phyloP scores from a whole-genome alignment of 2,329 filamentous ascomycete species.

The Tolypocladium ovalisporum region DNA sequence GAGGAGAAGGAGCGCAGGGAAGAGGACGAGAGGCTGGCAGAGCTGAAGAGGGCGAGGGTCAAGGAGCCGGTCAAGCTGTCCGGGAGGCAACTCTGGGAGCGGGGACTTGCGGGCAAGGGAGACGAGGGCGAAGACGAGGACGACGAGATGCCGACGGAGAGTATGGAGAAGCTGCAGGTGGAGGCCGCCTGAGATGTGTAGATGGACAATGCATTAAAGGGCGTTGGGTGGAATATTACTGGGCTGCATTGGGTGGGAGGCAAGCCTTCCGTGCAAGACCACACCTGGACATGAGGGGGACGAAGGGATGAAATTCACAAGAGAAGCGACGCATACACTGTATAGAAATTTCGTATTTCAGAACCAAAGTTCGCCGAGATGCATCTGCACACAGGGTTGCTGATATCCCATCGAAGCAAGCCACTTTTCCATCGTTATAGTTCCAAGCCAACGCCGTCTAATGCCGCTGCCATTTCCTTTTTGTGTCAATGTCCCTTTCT shows the following conservation, averaged over 20 bases:
- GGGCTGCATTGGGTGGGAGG: neutral
- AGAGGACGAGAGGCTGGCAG: slow-evolving; percentile 70
- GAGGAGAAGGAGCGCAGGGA: slow-evolving; percentile 56
- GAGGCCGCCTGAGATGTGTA: slow-evolving; percentile 27
- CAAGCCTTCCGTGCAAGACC: neutral
- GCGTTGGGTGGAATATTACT: neutral
- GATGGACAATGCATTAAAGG: neutral
- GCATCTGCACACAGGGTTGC: neutral
- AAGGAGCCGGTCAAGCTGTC: slow-evolving; percentile 67
- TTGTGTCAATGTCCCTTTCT: neutral
- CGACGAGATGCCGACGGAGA: slow-evolving; percentile 46
- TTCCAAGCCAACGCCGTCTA: slow-evolving; percentile 12
- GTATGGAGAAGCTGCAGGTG: slow-evolving; percentile 63
- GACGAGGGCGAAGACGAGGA: slow-evolving; percentile 59
- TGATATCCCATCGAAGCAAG: slow-evolving; percentile 1
- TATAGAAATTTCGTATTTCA: slow-evolving; percentile 8
- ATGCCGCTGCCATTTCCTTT: slow-evolving; percentile 4
- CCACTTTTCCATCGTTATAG: slow-evolving; percentile 1
- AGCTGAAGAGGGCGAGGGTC: slow-evolving; percentile 66
- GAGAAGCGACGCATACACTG: neutral
- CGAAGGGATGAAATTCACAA: neutral
- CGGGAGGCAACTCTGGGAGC: slow-evolving; percentile 70
- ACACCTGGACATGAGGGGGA: neutral
- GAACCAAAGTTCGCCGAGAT: neutral
- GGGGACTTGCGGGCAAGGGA: slow-evolving; percentile 55